A percentile compares a stretch with the other conserved stretches of the same genome.
Conservation (phyloP, 2,329 filamentous ascomycete genomes). For the Fusarium multiceps region DNA sequence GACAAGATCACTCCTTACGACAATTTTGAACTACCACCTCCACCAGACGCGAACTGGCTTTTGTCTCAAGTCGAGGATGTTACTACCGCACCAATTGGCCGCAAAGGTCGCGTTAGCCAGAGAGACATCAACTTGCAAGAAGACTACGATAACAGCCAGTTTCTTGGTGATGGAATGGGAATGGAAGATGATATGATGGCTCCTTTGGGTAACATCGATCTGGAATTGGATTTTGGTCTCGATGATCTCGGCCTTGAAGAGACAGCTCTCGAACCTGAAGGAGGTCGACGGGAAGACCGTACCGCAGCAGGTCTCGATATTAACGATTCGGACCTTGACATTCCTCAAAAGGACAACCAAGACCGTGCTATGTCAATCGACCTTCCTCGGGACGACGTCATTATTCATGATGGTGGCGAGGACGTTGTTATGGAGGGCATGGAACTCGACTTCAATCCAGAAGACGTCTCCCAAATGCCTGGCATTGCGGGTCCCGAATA, state of each 20-base stretch:
- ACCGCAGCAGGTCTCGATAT: constrained; percentile 45
- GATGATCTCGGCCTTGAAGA: constrained; percentile 78
- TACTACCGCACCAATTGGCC: constrained; percentile 63
- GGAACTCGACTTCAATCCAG: constrained; percentile 73
- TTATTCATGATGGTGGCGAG: constrained; percentile 72
- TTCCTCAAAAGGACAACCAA: constrained; percentile 64
- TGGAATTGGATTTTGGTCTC: constrained; percentile 80
- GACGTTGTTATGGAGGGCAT: constrained; percentile 67
- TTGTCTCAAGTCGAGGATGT: constrained; percentile 78
- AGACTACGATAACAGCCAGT: constrained; percentile 80
- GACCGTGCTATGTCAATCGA: constrained; percentile 67
- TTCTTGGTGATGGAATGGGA: constrained; percentile 75
- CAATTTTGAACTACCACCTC: constrained; percentile 78
- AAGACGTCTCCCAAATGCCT: constrained; percentile 68
- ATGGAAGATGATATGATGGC: constrained; percentile 69
- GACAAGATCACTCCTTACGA: constrained; percentile 95
- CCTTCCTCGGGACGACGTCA: constrained; percentile 65
- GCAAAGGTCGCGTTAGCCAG: constrained; percentile 68
- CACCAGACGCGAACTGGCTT: constrained; percentile 88
- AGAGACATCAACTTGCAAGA: constrained; percentile 76
- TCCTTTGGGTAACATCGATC: constrained; percentile 73
- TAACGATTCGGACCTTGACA: constrained; percentile 69
- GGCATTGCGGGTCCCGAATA: constrained; percentile 60
- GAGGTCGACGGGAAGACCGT: constrained; percentile 79
- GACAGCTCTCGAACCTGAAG: constrained; percentile 72